Base-by-base conservation (phyloP, 495 filamentous ascomycete genomes). In the Opeltia flavorubescens region DNA sequence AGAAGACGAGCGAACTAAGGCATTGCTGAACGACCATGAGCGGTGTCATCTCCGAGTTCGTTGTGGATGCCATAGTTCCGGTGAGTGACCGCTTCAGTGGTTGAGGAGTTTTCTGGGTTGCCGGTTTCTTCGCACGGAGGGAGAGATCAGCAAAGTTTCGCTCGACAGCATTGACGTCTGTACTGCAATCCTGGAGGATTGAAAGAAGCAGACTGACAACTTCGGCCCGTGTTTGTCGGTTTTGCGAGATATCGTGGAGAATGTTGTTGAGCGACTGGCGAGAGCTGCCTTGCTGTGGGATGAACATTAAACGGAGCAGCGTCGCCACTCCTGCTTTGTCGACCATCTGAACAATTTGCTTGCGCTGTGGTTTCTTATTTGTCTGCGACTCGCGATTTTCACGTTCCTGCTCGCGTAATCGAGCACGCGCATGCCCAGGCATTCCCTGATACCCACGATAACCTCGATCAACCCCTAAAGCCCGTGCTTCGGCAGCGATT, bases 21-120 rank as follows among this genome's bases (percentile, higher is more conserved):
- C 89, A 96, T 62, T 99, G 91, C 57, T 96, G 89, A 8, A 95
- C 86, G 34, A 99, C 84, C 74, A 94, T 80, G 40, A 94, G 72
- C 17, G 93, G 91, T 1, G 93, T 94, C 42, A 89, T 79, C 52
- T 96, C 93, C 39, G 69, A 75, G 25, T 74, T 78, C 51, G 70
- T 77, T 44, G 74, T 70, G 26, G 71, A 64, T 13, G 74, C 64
- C 28, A 68, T 61, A 53, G 70, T 71, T 47, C 76, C 69, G 11
- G 78, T 77, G 15, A 76, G 60, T 21, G 75, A 81, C 49, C 85
- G 78, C 66, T 86, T 94, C 41, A 79, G 68, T 42, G 71, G 67
- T 51, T 84, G 80, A 5, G 87, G 87, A 2, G 88, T 89, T 68
- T 94, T 94, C 47, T 75, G 76, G 17, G 68, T 61, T 38, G 74